Percentiles rank a stretch among this genome's conserved stretches.
phyloP scores from a whole-genome alignment of 2,329 filamentous ascomycete species.

The Fusarium denticulatum region DNA sequence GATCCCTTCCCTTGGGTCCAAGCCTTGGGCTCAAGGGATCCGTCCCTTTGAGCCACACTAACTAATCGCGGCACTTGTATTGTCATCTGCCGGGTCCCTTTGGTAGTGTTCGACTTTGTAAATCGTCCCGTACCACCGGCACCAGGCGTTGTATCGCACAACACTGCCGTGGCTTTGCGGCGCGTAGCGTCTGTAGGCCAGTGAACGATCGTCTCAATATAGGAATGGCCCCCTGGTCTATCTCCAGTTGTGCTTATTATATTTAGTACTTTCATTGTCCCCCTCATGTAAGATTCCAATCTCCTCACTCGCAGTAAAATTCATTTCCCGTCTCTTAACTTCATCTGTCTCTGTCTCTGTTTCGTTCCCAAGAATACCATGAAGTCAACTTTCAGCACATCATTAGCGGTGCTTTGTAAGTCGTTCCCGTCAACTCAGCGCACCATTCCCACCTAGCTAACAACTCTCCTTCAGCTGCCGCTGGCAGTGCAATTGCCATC shows the following conservation, averaged over 20 bases:
- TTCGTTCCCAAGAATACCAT: conserved; percentile 11
- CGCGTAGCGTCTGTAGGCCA: conserved; percentile 9
- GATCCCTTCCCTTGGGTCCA: neutral
- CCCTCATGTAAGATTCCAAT: conserved; percentile 11
- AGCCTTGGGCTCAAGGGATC: neutral
- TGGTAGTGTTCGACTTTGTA: conserved; percentile 11
- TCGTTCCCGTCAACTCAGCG: neutral
- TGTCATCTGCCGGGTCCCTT: conserved; percentile 22
- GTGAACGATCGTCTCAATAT: conserved; percentile 17
- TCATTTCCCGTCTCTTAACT: neutral
- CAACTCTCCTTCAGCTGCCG: conserved; percentile 36
- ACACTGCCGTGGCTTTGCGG: conserved; percentile 22
- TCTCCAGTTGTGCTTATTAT: conserved; percentile 32
- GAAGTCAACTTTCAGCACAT: conserved; percentile 33
- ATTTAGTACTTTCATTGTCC: conserved; percentile 13
- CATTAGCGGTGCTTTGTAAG: conserved; percentile 38
- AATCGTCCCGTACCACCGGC: neutral
- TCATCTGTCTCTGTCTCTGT: neutral
- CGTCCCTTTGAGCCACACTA: neutral
- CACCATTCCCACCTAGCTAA: conserved; percentile 3
- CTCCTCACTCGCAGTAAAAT: neutral
- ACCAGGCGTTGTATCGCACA: neutral
- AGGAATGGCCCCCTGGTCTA: conserved; percentile 7
- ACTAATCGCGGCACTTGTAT: conserved; percentile 21
- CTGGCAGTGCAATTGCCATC: conserved; percentile 35